Conservation (phyloP, 169 alveolate genomes). For the Eimeria acervulina region DNA sequence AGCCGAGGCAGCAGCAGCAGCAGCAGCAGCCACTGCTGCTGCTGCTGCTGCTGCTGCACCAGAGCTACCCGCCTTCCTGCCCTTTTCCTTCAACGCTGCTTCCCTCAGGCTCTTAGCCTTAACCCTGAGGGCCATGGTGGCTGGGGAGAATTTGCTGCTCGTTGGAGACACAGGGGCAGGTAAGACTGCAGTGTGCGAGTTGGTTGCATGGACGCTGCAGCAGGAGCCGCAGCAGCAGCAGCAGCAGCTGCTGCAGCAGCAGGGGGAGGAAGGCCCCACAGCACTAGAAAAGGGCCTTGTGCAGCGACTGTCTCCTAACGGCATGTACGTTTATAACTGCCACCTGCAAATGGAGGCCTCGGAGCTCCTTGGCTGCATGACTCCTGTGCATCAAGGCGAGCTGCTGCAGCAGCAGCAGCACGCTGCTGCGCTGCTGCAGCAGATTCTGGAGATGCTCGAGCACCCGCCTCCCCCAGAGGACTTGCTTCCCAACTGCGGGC, state of each 20-base stretch:
- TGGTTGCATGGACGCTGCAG: conserved; percentile 90
- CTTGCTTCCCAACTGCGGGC: conserved; percentile 35
- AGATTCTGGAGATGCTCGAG: conserved; percentile 38
- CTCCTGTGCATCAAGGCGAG: conserved; percentile 76
- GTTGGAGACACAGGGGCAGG: conserved; percentile 99
- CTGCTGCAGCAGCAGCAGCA: conserved; percentile 74
- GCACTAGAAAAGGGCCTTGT: not conserved
- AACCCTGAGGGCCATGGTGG: conserved; percentile 94
- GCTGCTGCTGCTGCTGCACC: conserved; percentile 75
- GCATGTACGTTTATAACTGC: conserved; percentile 76
- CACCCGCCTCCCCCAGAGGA: conserved; percentile 47
- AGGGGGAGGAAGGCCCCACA: not conserved
- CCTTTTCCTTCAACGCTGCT: conserved; percentile 85
- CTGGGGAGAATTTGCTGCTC: conserved; percentile 98
- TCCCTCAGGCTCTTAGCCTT: conserved; percentile 93
- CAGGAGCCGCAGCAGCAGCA: conserved; percentile 76
- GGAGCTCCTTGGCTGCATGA: conserved; percentile 78
- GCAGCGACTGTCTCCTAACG: conserved; percentile 57
- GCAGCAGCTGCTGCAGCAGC: conserved; percentile 59
- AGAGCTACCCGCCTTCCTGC: conserved; percentile 79
- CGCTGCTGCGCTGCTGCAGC: conserved; percentile 29
- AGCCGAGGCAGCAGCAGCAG: conserved; percentile 51
- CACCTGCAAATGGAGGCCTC: conserved; percentile 83
- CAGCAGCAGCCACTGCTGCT: conserved; percentile 25
- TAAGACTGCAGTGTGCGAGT: conserved; percentile 97